Conservation (phyloP, 179 eudicot species). For the Beta macrorhiza region DNA sequence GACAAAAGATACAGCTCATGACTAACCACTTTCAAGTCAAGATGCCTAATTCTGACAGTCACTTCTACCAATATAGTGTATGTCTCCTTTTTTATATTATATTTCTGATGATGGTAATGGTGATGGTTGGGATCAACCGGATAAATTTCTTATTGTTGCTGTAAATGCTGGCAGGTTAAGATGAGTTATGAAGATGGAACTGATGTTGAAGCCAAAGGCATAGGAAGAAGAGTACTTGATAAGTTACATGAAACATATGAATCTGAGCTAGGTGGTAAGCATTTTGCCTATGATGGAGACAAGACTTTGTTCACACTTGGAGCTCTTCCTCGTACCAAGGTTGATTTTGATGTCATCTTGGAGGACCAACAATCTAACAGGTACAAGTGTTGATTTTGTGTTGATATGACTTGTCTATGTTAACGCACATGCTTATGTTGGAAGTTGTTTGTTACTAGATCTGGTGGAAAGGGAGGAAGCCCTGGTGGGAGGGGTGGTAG, state of each 20-base stretch:
- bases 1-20: slow-evolving; percentile 28
- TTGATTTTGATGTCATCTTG: slow-evolving; percentile 30
- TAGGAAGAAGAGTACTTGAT: slow-evolving; percentile 34
- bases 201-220: slow-evolving; percentile 34
- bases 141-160: neutral
- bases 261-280: slow-evolving; percentile 32
- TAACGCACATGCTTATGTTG: neutral
- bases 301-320: slow-evolving; percentile 39
- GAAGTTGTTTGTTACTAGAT: slow-evolving; percentile 32
- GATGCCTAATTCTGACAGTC: slow-evolving; percentile 28
- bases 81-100: neutral
- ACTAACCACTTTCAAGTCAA: slow-evolving; percentile 37
- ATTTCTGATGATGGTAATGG: neutral
- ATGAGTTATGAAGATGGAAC: slow-evolving; percentile 38
- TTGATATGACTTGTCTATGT: neutral
- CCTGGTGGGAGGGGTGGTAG: slow-evolving; percentile 38
- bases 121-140: neutral
- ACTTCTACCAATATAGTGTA: slow-evolving; percentile 33
- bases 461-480: slow-evolving; percentile 35
- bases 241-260: slow-evolving; percentile 31
- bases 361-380: slow-evolving; percentile 31
- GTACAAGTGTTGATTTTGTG: slow-evolving; percentile 8
- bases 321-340: slow-evolving; percentile 32
- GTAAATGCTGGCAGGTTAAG: slow-evolving; percentile 20
- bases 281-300: slow-evolving; percentile 42